A percentile compares a stretch with the other conserved stretches of the same genome.
Evolutionary conservation across 345 rosid genomes (phyloP).

Genomic region (Anastatica hierochuntica): DNA sequence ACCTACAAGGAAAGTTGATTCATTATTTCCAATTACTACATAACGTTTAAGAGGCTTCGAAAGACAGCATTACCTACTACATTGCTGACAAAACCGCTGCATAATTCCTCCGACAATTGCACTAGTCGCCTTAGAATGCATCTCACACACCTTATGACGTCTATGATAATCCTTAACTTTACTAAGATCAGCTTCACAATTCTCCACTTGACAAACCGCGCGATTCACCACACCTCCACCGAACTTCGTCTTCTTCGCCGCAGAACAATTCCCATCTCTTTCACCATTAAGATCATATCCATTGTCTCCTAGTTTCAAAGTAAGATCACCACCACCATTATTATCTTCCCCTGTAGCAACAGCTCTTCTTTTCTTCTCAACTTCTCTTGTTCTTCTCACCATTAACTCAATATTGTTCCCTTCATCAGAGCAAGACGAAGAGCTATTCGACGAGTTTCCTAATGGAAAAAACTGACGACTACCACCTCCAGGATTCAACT

Average conservation of each 20-base stretch:
- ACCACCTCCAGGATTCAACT: slow-evolving; percentile 38
- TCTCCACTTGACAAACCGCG: slow-evolving; percentile 86
- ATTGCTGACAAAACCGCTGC: slow-evolving; percentile 99
- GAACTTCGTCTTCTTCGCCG: slow-evolving; percentile 56
- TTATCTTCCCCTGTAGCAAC: slow-evolving; percentile 46
- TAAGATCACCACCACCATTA: slow-evolving; percentile 39
- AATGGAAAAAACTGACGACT: slow-evolving; percentile 48
- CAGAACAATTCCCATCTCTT: slow-evolving; percentile 48
- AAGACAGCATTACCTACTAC: slow-evolving; percentile 66
- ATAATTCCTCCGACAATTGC: slow-evolving; percentile 77
- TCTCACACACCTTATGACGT: slow-evolving; percentile 92
- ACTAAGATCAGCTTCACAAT: slow-evolving; percentile 90
- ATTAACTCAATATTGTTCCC: slow-evolving; percentile 43
- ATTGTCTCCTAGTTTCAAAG: slow-evolving; percentile 66
- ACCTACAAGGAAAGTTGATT: slow-evolving; percentile 37
- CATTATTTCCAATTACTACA: background rate
- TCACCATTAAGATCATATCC: slow-evolving; percentile 32
- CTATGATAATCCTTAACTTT: slow-evolving; percentile 92
- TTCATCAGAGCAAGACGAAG: slow-evolving; percentile 82
- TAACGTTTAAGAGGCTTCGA: background rate
- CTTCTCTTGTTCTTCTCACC: slow-evolving; percentile 25
- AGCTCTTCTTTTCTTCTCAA: slow-evolving; percentile 62
- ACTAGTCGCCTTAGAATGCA: slow-evolving; percentile 86
- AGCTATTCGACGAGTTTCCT: slow-evolving; percentile 74
- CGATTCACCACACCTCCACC: slow-evolving; percentile 45